Evolutionary conservation across 164 flowering plant species (phyloP).

Genomic region (Annona cherimola): DNA sequence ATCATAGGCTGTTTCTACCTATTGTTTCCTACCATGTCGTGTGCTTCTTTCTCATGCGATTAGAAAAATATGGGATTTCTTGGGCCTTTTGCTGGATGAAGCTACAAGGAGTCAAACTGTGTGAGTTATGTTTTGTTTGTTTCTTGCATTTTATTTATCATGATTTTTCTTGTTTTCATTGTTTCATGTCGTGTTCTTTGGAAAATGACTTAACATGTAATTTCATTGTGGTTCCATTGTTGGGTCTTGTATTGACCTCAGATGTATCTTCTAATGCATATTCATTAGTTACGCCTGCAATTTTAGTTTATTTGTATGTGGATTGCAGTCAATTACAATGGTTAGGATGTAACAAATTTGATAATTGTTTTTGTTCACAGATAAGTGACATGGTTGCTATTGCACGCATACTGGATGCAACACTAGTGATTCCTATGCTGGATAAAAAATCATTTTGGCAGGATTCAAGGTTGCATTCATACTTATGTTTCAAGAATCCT

Average conservation of each 20-base stretch:
- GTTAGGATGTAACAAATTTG: neutral
- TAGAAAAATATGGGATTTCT: neutral
- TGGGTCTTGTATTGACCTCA: no score
- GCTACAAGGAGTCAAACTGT: neutral
- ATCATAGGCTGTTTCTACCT: no score
- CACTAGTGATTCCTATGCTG: conserved; percentile 89
- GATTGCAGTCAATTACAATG: neutral
- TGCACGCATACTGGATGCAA: conserved; percentile 91
- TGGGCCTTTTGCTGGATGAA: neutral
- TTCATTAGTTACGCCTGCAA: neutral
- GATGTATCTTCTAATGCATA: neutral
- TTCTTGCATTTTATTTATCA: neutral
- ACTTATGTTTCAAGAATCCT: neutral
- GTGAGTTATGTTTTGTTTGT: no score
- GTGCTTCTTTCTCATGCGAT: neutral
- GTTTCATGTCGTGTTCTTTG: neutral
- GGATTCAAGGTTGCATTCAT: conserved; percentile 68
- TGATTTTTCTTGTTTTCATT: neutral
- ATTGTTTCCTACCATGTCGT: neutral
- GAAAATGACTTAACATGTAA: neutral
- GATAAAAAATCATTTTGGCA: conserved; percentile 91
- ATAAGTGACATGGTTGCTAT: conserved; percentile 97
- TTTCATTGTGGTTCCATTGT: neutral
- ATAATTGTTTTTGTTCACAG: conserved; percentile 25
- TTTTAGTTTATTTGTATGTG: no score